A percentile compares a stretch with the other conserved stretches of the same genome.
These are phyloP conservation scores for Malassezia arunalokei DNA, from an alignment of 1,284 basidiomycete genomes.

Conservation along the genomic window DNA sequence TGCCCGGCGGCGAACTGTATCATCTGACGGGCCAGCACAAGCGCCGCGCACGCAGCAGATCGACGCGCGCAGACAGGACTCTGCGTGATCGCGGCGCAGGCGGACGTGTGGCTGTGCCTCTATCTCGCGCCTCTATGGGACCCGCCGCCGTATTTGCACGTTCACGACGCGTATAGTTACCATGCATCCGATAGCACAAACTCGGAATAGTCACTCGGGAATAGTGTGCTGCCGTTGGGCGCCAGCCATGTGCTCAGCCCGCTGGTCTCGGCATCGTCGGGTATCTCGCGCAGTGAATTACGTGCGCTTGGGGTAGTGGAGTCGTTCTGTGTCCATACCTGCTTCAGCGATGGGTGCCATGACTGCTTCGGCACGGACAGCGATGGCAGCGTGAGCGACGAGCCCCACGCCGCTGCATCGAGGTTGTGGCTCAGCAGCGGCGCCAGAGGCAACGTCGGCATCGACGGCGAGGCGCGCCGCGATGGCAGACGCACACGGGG, in stretches of 20 bases:
- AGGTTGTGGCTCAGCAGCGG: neutral
- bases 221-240: neutral
- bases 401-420: neutral
- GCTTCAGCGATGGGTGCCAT: neutral
- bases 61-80: neutral
- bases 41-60: neutral
- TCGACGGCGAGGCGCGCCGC: neutral
- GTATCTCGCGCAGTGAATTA: too few relatives aligned
- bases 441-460: too few relatives aligned
- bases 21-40: neutral
- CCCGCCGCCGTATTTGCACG: slow-evolving; percentile 1
- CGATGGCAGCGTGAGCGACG: slow-evolving; percentile 4
- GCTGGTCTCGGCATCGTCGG: too few relatives aligned
- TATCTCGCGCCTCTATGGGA: neutral
- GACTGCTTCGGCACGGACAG: neutral
- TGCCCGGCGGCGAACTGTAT: slow-evolving; percentile 29
- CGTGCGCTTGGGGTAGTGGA: too few relatives aligned
- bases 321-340: too few relatives aligned
- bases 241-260: neutral
- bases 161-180: neutral
- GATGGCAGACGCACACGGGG: neutral
- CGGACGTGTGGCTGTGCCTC: slow-evolving; percentile 9
- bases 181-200: slow-evolving; percentile 16
- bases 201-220: slow-evolving; percentile 15
- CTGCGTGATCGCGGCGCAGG: slow-evolving; percentile 8